Evolutionary conservation across 2,329 filamentous ascomycete genomes (phyloP).

Genomic region (Microsporum ferrugineum): DNA sequence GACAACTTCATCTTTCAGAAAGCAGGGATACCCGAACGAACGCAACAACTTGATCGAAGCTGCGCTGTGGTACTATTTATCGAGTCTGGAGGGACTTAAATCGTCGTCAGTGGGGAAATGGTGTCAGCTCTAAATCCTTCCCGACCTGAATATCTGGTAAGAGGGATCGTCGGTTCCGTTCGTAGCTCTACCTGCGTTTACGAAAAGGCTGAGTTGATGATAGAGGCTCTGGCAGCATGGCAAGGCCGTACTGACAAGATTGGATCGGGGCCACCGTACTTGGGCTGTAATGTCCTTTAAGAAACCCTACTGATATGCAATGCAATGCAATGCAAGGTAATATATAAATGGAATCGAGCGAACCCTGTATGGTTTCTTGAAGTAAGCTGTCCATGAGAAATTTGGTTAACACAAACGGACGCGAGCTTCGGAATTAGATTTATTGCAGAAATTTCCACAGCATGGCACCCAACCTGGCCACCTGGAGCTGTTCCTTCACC

Average conservation of each 20-base stretch:
- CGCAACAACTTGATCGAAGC: not conserved
- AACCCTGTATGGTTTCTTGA: not conserved
- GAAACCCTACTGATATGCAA: not conserved
- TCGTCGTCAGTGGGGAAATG: not conserved
- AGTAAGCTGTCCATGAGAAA: not conserved
- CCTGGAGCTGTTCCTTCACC: not conserved
- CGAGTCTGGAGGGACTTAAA: not conserved
- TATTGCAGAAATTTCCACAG: not conserved
- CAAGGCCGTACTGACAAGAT: not conserved
- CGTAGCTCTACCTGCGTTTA: not conserved
- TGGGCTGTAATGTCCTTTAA: not conserved
- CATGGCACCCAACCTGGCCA: not conserved
- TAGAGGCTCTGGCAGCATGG: not conserved
- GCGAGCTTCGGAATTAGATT: not conserved
- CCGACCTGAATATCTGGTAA: not conserved
- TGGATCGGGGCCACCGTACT: not conserved
- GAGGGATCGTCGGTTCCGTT: not conserved
- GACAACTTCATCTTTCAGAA: not conserved
- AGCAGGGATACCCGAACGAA: not conserved
- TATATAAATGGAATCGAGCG: not conserved
- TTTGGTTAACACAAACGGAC: not conserved
- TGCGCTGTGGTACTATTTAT: not conserved
- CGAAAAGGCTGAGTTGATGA: not conserved
- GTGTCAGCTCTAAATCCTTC: not conserved
- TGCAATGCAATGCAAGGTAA: not conserved